phyloP scores from a whole-genome alignment of 2,329 filamentous ascomycete genomes.

The Colletotrichum orbiculare region DNA sequence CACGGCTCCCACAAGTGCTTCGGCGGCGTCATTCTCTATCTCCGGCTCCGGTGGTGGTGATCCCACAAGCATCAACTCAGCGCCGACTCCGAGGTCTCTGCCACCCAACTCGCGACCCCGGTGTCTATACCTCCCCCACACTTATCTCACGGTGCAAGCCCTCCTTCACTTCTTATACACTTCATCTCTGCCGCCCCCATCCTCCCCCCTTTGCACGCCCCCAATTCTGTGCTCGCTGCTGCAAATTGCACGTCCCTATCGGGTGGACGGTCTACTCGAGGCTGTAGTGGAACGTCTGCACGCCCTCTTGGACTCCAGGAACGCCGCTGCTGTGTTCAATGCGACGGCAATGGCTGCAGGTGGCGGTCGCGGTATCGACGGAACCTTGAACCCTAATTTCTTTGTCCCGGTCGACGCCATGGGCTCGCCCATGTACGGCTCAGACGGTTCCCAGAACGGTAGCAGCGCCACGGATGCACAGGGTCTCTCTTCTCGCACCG shows the following conservation, averaged over 20 bases:
- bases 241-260: slow-evolving; percentile 92
- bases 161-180: slow-evolving; percentile 95
- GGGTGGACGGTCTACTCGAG: slow-evolving; percentile 91
- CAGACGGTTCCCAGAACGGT: slow-evolving; percentile 32
- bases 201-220: slow-evolving; percentile 85
- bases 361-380: slow-evolving; percentile 85
- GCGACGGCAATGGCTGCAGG: slow-evolving; percentile 98
- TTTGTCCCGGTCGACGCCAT: slow-evolving; percentile 63
- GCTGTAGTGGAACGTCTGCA: slow-evolving; percentile 93
- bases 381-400: slow-evolving; percentile 71
- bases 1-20: slow-evolving; percentile 57
- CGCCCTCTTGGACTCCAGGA: slow-evolving; percentile 87
- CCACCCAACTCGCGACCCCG: slow-evolving; percentile 78
- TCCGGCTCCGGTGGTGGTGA: slow-evolving; percentile 49
- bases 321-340: slow-evolving; percentile 97
- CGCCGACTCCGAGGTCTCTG: slow-evolving; percentile 67
- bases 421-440: slow-evolving; percentile 41
- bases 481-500: slow-evolving; percentile 47
- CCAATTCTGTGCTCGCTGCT: slow-evolving; percentile 96
- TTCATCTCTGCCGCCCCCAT: slow-evolving; percentile 81
- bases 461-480: slow-evolving; percentile 44
- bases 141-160: slow-evolving; percentile 87
- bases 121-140: slow-evolving; percentile 93
- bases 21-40: slow-evolving; percentile 37
- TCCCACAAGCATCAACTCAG: slow-evolving; percentile 62